Evolutionary conservation across 441 rosid species (phyloP).

Genomic region (Croton setiger): DNA sequence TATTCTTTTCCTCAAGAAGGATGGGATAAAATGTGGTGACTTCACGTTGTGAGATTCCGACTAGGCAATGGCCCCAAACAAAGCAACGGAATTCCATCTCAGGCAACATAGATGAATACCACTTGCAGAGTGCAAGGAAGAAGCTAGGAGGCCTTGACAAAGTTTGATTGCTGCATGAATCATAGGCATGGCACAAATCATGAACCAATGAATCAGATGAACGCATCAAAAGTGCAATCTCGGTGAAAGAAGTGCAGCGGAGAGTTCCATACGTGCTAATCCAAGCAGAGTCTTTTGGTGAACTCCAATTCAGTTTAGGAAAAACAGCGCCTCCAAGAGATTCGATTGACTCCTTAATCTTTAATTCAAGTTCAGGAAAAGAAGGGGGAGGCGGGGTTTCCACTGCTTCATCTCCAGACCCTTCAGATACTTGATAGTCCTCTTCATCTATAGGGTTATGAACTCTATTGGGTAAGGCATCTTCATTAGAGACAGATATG

Average conservation of each 20-base stretch:
- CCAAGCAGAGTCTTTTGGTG: slow-evolving; percentile 90
- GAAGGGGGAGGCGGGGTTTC: slow-evolving; percentile 35
- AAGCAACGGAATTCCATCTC: slow-evolving; percentile 87
- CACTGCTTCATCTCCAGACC: slow-evolving; percentile 66
- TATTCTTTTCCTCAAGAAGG: slow-evolving; percentile 39
- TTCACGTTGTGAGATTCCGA: slow-evolving; percentile 76
- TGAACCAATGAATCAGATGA: slow-evolving; percentile 72
- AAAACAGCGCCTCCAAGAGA: slow-evolving; percentile 58
- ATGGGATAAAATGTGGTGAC: slow-evolving; percentile 66
- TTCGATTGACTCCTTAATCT: slow-evolving; percentile 57
- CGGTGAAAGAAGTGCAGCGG: slow-evolving; percentile 59
- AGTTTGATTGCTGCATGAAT: slow-evolving; percentile 50
- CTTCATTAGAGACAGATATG: slow-evolving; percentile 44
- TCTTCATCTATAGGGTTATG: slow-evolving; percentile 60
- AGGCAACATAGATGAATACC: slow-evolving; percentile 57
- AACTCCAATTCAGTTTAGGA: slow-evolving; percentile 84
- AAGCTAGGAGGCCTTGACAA: slow-evolving; percentile 52
- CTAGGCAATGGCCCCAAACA: slow-evolving; percentile 43
- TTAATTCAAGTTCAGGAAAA: slow-evolving; percentile 55
- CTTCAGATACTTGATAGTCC: slow-evolving; percentile 58
- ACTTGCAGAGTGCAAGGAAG: slow-evolving; percentile 76
- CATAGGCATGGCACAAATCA: slow-evolving; percentile 73
- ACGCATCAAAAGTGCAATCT: slow-evolving; percentile 64
- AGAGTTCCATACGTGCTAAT: slow-evolving; percentile 69
- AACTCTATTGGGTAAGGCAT: slow-evolving; percentile 31